Evolutionary conservation across 805 yeast genomes (phyloP), one percentile per base, ranked within the genome.

Genomic region (Priceomyces haplophilus): DNA sequence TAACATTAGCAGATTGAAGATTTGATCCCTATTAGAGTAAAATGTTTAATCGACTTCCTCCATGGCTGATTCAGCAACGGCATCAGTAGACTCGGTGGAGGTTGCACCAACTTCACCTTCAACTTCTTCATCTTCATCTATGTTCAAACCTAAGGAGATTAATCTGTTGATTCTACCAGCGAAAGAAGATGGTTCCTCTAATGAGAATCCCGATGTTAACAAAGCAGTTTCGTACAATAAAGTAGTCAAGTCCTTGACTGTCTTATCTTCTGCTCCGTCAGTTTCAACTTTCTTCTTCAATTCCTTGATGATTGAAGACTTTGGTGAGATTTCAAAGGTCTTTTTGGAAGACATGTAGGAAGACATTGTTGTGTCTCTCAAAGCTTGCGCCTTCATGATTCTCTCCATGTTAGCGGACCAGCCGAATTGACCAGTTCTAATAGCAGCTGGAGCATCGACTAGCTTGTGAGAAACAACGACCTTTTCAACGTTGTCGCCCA

Each of bases 371-470:
- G 96, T 87, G 73, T 93, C 99, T 79, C 98, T 89, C 64, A 93
- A 79, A 60, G 99, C 99, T 80, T 93, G 99, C 50, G 99, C 99
- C 82, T 93, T 93, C 99, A 93, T 93, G 82, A 93, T 93, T 85
- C 99, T 91, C 81, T 93, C 99, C 99, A 93, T 93, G 82, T 93
- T 93, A 64, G 99, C 99, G 57, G 99, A 93, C 99, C 99, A 93
- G 72, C 99, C 99, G 72, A 93, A 93, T 79, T 93, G 98, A 58
- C 97, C 98, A 58, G 99, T 93, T 83, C 99, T 89, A 70, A 93
- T 93, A 59, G 99, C 99, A 71, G 99, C 99, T 72, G 99, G 99
- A 46, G 98, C 90, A 65, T 90, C 97, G 61, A 90, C 88, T 66
- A 93, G 82, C 76, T 88, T 89, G 78, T 91, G 95, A 54, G 98